These are phyloP conservation scores for Penicillium digitatum DNA, from an alignment of 2,329 filamentous ascomycete genomes.

Conservation along the genomic window DNA sequence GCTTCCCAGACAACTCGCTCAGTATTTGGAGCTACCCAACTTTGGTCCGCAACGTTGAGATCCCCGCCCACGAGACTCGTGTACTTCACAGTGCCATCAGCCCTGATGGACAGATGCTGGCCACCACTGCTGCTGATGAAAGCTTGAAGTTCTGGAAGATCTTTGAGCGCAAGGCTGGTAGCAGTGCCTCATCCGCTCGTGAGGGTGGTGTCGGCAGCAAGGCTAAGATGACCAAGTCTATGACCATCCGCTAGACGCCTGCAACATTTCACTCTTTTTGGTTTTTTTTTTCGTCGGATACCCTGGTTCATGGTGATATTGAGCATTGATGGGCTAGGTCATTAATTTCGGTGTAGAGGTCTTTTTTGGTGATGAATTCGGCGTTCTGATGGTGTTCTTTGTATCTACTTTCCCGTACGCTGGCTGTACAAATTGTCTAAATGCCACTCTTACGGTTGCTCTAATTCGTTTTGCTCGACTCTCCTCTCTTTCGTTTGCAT, in stretches of 20 bases:
- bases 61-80: conserved; percentile 93
- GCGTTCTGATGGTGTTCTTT: conserved; percentile 14
- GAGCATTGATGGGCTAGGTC: conserved; percentile 23
- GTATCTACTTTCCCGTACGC: conserved; percentile 16
- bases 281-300: conserved; percentile 15
- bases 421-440: conserved; percentile 20
- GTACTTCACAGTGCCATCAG: conserved; percentile 96
- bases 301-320: conserved; percentile 16
- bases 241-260: conserved; percentile 73
- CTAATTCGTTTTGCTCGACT: not conserved
- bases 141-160: conserved; percentile 99
- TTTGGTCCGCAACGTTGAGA: conserved; percentile 94
- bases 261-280: not conserved
- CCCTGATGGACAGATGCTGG: conserved; percentile 96
- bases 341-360: conserved; percentile 18
- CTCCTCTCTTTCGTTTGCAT: not conserved
- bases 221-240: conserved; percentile 86
- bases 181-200: conserved; percentile 58
- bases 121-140: conserved; percentile 93
- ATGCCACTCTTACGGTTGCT: conserved; percentile 10
- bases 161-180: conserved; percentile 94
- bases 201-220: conserved; percentile 68
- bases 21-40: conserved; percentile 99
- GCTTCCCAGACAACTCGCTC: conserved; percentile 98
- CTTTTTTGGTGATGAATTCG: conserved; percentile 1